Conservation (phyloP, 2,329 filamentous ascomycete genomes). For the Macrophomina phaseolina region DNA sequence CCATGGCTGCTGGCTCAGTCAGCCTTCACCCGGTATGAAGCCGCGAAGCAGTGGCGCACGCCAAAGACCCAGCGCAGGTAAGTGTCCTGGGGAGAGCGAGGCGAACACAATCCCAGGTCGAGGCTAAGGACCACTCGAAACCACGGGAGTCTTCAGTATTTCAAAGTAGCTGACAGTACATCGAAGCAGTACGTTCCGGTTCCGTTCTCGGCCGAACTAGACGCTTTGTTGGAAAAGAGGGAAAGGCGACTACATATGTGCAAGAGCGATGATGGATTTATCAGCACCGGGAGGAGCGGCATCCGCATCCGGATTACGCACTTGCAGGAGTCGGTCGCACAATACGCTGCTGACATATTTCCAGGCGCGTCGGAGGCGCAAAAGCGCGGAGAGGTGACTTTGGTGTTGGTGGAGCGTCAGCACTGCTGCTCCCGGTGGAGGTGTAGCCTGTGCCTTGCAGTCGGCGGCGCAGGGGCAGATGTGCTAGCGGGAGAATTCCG, state of each 20-base stretch:
- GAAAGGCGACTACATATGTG: neutral
- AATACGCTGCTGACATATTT: neutral
- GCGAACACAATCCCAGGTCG: neutral
- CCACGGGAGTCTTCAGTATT: neutral
- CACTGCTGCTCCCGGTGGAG: neutral
- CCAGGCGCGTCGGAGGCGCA: neutral
- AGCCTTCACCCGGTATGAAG: no score
- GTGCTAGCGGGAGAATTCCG: slow-evolving; percentile 5
- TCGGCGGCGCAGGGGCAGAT: neutral
- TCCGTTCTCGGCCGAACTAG: slow-evolving; percentile 6
- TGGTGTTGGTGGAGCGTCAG: neutral
- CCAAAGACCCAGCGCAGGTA: no score
- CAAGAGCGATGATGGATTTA: neutral
- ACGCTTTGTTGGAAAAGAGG: no score
- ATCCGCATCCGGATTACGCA: neutral
- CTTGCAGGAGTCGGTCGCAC: neutral
- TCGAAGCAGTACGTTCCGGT: neutral
- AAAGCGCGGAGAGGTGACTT: neutral
- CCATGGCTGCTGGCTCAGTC: no score
- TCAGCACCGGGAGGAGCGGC: slow-evolving; percentile 10
- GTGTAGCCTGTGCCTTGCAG: neutral
- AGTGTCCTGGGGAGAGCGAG: no score
- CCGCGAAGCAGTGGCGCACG: no score
- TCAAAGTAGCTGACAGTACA: neutral
- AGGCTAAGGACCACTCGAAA: neutral